Conservation (phyloP, 2,329 filamentous ascomycete genomes). For the Colletotrichum orchidophilum region DNA sequence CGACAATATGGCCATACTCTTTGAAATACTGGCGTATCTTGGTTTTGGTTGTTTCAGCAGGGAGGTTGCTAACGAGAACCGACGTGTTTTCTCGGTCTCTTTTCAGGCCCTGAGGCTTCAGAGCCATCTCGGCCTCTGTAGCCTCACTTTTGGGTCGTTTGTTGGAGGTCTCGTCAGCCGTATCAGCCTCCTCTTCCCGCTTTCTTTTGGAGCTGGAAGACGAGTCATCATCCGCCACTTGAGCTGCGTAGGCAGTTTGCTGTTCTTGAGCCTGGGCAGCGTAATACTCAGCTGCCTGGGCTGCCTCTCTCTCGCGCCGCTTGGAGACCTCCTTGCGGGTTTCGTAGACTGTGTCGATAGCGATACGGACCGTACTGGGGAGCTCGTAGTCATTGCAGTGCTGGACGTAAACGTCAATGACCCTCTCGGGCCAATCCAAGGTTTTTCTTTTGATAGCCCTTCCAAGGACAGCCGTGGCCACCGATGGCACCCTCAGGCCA, state of each 20-base stretch:
- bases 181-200: constrained; percentile 66
- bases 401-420: constrained; percentile 77
- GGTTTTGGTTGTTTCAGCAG: constrained; percentile 72
- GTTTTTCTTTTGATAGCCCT: constrained; percentile 71
- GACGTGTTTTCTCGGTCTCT: constrained; percentile 92
- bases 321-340: constrained; percentile 70
- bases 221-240: constrained; percentile 44
- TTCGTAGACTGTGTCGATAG: constrained; percentile 78
- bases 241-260: constrained; percentile 40
- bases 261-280: constrained; percentile 47
- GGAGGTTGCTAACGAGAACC: constrained; percentile 82
- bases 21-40: constrained; percentile 90
- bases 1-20: constrained; percentile 86
- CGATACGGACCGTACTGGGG: constrained; percentile 77
- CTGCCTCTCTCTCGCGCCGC: constrained; percentile 73
- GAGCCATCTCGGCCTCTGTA: constrained; percentile 42
- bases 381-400: constrained; percentile 93
- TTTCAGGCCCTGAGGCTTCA: constrained; percentile 59
- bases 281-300: constrained; percentile 65
- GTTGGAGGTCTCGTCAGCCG: constrained; percentile 58
- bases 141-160: constrained; percentile 73
- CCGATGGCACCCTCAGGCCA: constrained; percentile 70
- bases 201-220: constrained; percentile 74
- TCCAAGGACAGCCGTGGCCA: constrained; percentile 80
- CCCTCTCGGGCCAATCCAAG: constrained; percentile 80